Conservation (phyloP, 2,329 filamentous ascomycete genomes). For the Talaromyces verruculosus region DNA sequence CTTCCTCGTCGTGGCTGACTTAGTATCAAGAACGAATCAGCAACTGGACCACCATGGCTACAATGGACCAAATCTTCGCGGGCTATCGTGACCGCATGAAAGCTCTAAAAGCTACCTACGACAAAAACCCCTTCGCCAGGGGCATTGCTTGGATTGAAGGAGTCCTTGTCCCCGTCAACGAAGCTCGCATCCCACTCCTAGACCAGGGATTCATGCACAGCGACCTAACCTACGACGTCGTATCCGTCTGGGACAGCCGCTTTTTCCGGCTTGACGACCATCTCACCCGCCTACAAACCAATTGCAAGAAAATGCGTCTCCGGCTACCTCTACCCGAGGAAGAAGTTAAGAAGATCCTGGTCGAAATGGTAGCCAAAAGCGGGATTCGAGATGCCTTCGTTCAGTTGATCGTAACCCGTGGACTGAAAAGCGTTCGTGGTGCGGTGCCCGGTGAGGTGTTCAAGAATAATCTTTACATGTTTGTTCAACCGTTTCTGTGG, state of each 20-base stretch:
- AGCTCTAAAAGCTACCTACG: constrained; percentile 31
- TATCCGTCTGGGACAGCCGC: constrained; percentile 53
- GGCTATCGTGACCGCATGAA: constrained; percentile 38
- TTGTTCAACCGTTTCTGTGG: constrained; percentile 53
- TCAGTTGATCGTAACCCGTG: constrained; percentile 54
- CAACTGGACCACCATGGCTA: constrained; percentile 39
- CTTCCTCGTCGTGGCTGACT: not conserved
- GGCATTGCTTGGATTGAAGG: constrained; percentile 53
- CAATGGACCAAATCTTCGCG: constrained; percentile 47
- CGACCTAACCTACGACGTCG: constrained; percentile 56
- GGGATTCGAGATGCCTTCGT: constrained; percentile 54
- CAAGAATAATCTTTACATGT: constrained; percentile 49
- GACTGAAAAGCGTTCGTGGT: constrained; percentile 45
- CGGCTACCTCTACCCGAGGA: constrained; percentile 44
- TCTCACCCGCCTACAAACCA: constrained; percentile 45
- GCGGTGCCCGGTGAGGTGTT: constrained; percentile 35
- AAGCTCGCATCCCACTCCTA: constrained; percentile 52
- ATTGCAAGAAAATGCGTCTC: constrained; percentile 50
- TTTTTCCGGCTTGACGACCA: constrained; percentile 56
- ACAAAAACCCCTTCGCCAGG: constrained; percentile 42
- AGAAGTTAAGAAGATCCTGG: constrained; percentile 42
- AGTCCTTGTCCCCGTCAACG: constrained; percentile 44
- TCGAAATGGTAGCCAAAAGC: constrained; percentile 49
- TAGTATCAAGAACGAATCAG: not conserved
- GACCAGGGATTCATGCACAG: constrained; percentile 56